A percentile compares a stretch with the other conserved stretches of the same genome.
Evolutionary conservation across 2,329 filamentous ascomycete species (phyloP).

Genomic region (Fusarium sp.): DNA sequence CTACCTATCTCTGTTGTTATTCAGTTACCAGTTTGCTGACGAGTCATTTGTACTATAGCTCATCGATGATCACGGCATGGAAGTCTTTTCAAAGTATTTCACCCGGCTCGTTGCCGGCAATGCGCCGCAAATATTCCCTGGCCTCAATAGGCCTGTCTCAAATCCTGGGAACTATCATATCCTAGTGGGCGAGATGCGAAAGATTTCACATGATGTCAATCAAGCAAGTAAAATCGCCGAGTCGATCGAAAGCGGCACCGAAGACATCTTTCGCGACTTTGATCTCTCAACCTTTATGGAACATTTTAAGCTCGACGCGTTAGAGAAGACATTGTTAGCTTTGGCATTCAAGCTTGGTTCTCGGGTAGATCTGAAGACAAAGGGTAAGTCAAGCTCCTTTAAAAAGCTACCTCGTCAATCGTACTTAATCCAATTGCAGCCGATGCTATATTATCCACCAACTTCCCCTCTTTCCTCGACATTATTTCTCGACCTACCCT

Average conservation of each 20-base stretch:
- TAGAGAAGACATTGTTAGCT: constrained; percentile 88
- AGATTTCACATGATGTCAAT: constrained; percentile 81
- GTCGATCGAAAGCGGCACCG: constrained; percentile 88
- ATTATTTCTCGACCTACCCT: constrained; percentile 75
- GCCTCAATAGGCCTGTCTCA: constrained; percentile 76
- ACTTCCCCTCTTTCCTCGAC: constrained; percentile 81
- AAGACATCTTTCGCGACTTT: constrained; percentile 95
- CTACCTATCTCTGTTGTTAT: constrained; percentile 1
- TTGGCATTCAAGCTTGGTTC: constrained; percentile 88
- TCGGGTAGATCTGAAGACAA: constrained; percentile 84
- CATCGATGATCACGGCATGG: constrained; percentile 98
- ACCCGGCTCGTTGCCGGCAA: constrained; percentile 91
- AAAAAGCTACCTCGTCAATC: constrained; percentile 36
- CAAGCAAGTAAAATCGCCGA: constrained; percentile 94
- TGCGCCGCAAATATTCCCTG: constrained; percentile 90
- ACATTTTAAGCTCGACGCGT: constrained; percentile 91
- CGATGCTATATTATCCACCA: constrained; percentile 88
- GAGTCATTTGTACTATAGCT: constrained; percentile 65
- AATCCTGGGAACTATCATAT: constrained; percentile 87
- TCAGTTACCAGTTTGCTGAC: constrained; percentile 34
- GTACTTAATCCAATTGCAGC: constrained; percentile 68
- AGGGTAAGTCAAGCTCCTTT: constrained; percentile 70
- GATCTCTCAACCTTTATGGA: constrained; percentile 96
- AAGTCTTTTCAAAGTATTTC: constrained; percentile 97
- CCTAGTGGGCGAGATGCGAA: constrained; percentile 84